phyloP scores from a whole-genome alignment of 352 stramenopile genomes.

The Phytophthora rubi region DNA sequence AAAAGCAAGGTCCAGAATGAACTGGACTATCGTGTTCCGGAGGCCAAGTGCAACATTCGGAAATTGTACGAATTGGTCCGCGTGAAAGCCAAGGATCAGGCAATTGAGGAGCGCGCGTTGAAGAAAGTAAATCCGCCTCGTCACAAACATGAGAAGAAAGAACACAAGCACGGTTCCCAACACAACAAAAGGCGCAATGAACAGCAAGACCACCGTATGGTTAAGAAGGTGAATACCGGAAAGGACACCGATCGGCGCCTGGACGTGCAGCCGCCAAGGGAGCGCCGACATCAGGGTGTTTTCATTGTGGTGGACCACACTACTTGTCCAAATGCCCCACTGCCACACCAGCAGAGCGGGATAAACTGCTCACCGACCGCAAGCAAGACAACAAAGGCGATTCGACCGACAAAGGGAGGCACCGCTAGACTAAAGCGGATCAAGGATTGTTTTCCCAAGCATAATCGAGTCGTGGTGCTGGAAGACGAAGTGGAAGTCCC shows the following conservation, averaged over 20 bases:
- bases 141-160: not conserved
- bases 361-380: too few relatives aligned
- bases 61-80: constrained; percentile 15
- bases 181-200: not conserved
- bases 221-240: not conserved
- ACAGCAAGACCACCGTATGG: not conserved
- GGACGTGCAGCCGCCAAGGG: not conserved
- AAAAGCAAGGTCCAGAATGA: not conserved
- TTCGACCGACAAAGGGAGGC: too few relatives aligned
- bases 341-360: too few relatives aligned
- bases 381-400: too few relatives aligned
- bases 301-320: not conserved
- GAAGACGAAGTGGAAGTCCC: constrained; percentile 8
- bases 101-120: constrained; percentile 8
- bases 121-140: not conserved
- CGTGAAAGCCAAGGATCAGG: constrained; percentile 4
- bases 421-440: too few relatives aligned
- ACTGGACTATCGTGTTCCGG: not conserved
- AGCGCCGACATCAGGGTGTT: constrained; percentile 17
- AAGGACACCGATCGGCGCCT: not conserved
- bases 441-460: too few relatives aligned
- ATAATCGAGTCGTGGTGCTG: constrained; percentile 11
- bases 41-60: constrained; percentile 3
- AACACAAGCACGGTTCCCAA: not conserved
- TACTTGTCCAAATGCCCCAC: too few relatives aligned